Base-by-base conservation (phyloP, 2,329 filamentous ascomycete species). In the Bipolaris oryzae region DNA sequence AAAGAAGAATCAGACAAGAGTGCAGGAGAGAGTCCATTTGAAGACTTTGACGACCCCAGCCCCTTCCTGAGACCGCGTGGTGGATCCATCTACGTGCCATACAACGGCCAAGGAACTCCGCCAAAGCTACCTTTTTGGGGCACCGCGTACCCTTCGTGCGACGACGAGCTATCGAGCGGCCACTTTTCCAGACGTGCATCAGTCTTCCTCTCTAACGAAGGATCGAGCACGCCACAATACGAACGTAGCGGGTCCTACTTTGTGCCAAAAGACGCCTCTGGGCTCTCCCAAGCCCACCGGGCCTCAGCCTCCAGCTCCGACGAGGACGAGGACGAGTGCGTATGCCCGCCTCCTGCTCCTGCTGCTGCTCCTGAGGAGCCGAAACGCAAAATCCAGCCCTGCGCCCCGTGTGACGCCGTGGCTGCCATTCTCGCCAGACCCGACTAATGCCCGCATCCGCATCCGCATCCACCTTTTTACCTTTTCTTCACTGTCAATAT, bases 1-100 rank as follows among this genome's bases (percentile, higher is more conserved):
- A 67, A 64, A 31, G 69, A 73, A 45, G 71, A 74, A 42, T 67
- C 61, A 21, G 71, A 71, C 41, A 61, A 62, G 47, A 71, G 70
- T 52, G 59, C 64, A 7, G 53, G 55, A 16, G 57, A 52, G 16
- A 69, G 62, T 11, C 65, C 68, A 1, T 53, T 52, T 16, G 58
- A 66, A 10, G 61, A 63, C 35, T 61, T 61, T 38, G 60, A 65
- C 39, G 62, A 66, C n/a, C 57, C 61, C 21, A 64, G 62, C 44
- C 67, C 60, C 11, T 64, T 66, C 31, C 53, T 71, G 33, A 53
- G 65, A 41, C 67, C 65, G 28, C 67, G 67, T 23, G 67, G 67
- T 28, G 67, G 67, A 13, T 69, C 67, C 38, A 68, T 69, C 45
- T 69, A 67, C 44, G 56, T 69, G 10, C 65, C 65, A 0, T 67